A percentile compares a stretch with the other conserved stretches of the same genome.
phyloP scores from a whole-genome alignment of 2,329 filamentous ascomycete genomes.

The Cercospora citrullina region DNA sequence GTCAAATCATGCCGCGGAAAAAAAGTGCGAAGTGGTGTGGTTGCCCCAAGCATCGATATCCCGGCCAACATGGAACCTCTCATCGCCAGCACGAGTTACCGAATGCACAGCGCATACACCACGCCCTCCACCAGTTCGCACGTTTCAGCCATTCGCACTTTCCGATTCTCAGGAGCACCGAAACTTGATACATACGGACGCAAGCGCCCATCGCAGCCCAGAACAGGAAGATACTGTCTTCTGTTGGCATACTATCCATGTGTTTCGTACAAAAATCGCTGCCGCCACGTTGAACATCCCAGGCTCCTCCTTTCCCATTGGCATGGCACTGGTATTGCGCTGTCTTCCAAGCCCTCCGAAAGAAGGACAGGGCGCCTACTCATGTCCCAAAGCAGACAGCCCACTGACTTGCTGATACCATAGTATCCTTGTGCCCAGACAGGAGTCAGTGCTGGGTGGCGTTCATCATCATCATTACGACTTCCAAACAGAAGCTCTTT shows the following conservation, averaged over 20 bases:
- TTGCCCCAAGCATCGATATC: slow-evolving; percentile 1
- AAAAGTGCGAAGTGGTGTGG: background rate
- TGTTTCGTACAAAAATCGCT: background rate
- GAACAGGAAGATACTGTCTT: background rate
- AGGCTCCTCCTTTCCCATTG: background rate
- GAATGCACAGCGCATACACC: background rate
- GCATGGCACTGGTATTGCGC: slow-evolving; percentile 1
- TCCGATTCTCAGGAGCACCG: background rate
- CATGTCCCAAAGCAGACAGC: background rate
- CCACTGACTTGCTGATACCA: background rate
- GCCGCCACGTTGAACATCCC: background rate
- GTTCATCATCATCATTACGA: background rate
- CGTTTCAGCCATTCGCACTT: slow-evolving; percentile 1
- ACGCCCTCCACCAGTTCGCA: slow-evolving; percentile 5
- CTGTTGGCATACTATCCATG: background rate
- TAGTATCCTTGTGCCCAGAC: background rate
- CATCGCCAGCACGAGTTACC: background rate
- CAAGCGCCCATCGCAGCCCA: background rate
- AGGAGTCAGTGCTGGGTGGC: background rate
- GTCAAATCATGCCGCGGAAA: background rate
- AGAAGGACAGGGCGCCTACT: background rate
- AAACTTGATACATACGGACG: background rate
- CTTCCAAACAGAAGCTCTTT: background rate
- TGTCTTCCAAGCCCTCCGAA: background rate
- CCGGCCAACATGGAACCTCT: background rate